A percentile compares a stretch with the other conserved stretches of the same genome.
These are phyloP conservation scores for Athelia psychrophila DNA, from an alignment of 1,284 basidiomycete genomes.

Conservation along the genomic window DNA sequence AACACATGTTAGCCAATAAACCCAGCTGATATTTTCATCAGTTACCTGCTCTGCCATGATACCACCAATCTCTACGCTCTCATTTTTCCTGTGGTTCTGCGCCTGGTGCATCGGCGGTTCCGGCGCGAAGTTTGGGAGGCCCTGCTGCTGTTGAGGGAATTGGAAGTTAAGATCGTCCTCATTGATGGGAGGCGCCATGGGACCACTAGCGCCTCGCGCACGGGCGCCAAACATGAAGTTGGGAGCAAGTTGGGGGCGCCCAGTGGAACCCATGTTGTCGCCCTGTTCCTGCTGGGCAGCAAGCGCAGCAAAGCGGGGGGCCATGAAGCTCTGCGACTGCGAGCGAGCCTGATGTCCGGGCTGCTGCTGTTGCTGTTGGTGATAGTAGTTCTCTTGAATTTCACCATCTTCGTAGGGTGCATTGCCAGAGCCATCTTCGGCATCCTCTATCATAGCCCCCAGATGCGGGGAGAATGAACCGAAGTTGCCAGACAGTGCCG, in stretches of 20 bases:
- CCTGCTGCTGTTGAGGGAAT: slow-evolving; percentile 71
- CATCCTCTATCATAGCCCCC: slow-evolving; percentile 79
- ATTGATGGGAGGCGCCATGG: slow-evolving; percentile 69
- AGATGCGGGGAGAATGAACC: slow-evolving; percentile 73
- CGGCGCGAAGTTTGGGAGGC: slow-evolving; percentile 32
- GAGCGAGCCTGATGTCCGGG: slow-evolving; percentile 66
- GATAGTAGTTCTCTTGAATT: slow-evolving; percentile 55
- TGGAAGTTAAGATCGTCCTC: slow-evolving; percentile 81
- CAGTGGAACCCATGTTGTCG: slow-evolving; percentile 70
- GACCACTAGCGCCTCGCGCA: slow-evolving; percentile 46
- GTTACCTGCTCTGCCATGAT: slow-evolving; percentile 92
- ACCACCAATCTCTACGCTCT: slow-evolving; percentile 75
- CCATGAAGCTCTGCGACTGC: slow-evolving; percentile 78
- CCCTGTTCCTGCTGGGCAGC: slow-evolving; percentile 74
- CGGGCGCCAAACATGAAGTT: slow-evolving; percentile 85
- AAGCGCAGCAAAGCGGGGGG: slow-evolving; percentile 84
- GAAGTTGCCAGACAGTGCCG: slow-evolving; percentile 55
- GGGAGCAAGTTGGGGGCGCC: slow-evolving; percentile 87
- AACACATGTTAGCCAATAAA: slow-evolving; percentile 10
- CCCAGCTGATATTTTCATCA: not conserved
- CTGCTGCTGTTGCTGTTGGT: slow-evolving; percentile 21
- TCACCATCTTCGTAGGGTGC: slow-evolving; percentile 73
- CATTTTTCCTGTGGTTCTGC: slow-evolving; percentile 48
- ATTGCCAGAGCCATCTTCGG: slow-evolving; percentile 51
- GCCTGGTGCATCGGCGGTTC: slow-evolving; percentile 39